Base-by-base conservation (phyloP, 2,329 filamentous ascomycete species). In the Trichoderma cornu-damae region DNA sequence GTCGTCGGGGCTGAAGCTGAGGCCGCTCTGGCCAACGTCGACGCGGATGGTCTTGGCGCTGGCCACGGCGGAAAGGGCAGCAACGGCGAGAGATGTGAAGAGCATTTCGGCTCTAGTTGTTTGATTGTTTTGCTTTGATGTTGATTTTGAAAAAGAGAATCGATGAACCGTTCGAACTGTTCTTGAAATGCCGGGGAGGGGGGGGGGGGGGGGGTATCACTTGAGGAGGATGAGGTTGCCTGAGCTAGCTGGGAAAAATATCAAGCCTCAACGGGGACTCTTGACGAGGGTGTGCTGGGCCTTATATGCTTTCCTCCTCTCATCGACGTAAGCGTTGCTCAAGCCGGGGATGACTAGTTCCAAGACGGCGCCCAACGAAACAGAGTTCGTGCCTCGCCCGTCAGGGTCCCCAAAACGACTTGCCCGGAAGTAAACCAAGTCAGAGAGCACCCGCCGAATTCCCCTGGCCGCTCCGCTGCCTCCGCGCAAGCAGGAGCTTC, bases 1-100 rank as follows among this genome's bases (percentile, higher is more conserved):
- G 43, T 75, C 77, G 71, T 81, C 35, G 35, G 61, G 61, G 11
- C 20, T 68, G 67, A 79, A 81, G 22, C 60, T 67, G 32, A 79
- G 62, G 6, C 72, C 73, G 37, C 71, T 68, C 59, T 75, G 70
- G 60, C 75, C 75, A 22, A 78, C 77, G 60, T 75, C 69, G 54
- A 80, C 66, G 16, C 69, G 48, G 61, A 67, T 63, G 26, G 60
- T 67, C 57, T 64, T 67, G 46, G 67, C 66, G 40, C 57, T 61
- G 32, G 64, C 64, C n/a, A 52, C 38, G n/a, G 57, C 61, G 34
- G 63, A 61, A 18, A 64, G 9, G 44, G 57, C 53, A 30, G 58
- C 38, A 50, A 44, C 38, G 22, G 48, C 56, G 40, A 60, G 43
- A 37, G 48, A 43, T 7, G 52, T 28, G 48, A 61, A 63, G n/a